Evolutionary conservation across 2,329 filamentous ascomycete species (phyloP).

Genomic region (Orbilia quercus): DNA sequence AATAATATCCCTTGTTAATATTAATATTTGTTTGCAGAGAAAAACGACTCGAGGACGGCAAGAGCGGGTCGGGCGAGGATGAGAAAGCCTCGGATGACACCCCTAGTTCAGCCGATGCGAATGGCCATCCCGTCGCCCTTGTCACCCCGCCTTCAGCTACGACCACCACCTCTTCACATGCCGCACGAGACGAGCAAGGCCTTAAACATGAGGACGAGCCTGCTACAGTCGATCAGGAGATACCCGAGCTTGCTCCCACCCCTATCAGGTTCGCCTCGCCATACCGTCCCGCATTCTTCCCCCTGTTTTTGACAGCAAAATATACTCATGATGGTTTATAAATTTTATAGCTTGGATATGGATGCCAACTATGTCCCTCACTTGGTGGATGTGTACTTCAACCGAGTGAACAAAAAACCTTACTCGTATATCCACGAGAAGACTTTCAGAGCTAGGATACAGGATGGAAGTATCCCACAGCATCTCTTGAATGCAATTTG

Average conservation of each 20-base stretch:
- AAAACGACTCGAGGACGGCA: constrained; percentile 52
- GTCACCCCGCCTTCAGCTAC: constrained; percentile 50
- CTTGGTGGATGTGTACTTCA: constrained; percentile 79
- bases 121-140: constrained; percentile 60
- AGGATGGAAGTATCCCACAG: constrained; percentile 73
- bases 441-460: constrained; percentile 76
- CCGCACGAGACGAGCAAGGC: constrained; percentile 31
- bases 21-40: constrained; percentile 59
- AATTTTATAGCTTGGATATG: constrained; percentile 44
- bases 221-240: constrained; percentile 61
- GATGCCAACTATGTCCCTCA: constrained; percentile 50
- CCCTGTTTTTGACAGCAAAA: too few relatives aligned
- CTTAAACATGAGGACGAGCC: constrained; percentile 38
- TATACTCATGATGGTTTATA: constrained; percentile 17
- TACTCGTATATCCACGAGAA: constrained; percentile 84
- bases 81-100: constrained; percentile 61
- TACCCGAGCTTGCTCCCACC: constrained; percentile 62
- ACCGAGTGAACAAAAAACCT: constrained; percentile 81
- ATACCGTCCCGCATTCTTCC: too few relatives aligned
- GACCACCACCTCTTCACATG: constrained; percentile 27
- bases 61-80: constrained; percentile 53
- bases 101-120: constrained; percentile 58
- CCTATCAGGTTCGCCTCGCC: constrained; percentile 34
- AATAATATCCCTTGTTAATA: constrained; percentile 75
- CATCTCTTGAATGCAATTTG: constrained; percentile 71